Base-by-base conservation (phyloP, 2,329 filamentous ascomycete genomes). In the Thermomyces lanuginosus region DNA sequence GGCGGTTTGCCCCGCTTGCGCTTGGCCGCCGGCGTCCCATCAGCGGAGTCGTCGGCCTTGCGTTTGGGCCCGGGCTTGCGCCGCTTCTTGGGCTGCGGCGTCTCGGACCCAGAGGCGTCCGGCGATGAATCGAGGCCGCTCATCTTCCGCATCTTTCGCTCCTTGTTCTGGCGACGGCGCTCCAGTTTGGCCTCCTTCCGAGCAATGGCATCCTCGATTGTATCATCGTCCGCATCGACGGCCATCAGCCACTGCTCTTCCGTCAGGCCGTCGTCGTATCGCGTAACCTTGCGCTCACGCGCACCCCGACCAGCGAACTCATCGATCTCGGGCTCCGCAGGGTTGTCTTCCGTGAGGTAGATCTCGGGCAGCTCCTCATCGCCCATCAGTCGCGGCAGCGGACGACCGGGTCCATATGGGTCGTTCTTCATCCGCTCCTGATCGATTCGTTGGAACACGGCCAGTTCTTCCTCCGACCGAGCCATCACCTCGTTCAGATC, bases 231-330 rank as follows among this genome's bases (percentile, higher is more conserved):
- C 34, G 92, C 86, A 48, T 98, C 89, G 16, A 98, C 86, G 28
- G 89, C 89, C 63, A 92, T 86, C 27, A 95, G 69, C 89, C 89
- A 98, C 54, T 98, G 91, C 59, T 98, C 89, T 57, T 98, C 91
- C 0, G 89, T 95, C 16, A 98, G 71, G 27, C 91, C 89, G 45
- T 98, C 89, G 44, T 98, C 89, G 42, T 98, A 98, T 52, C 78
- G 79, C 44, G 93, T 84, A 45, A 82, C 76, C 39, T 83, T 93
- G 34, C 91, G 76, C 57, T 98, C 89, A 60, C 89, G 79, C 36
- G 86, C 86, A 43, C 89, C 89, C 52, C 89, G 84, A 33, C 89
- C 89, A 14, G 73, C 61, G 16, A 74, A 64, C 37, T 89, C 81
- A 35, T 80, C 76, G 11, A 75, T 67, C 40, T 91, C 80, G 39